A percentile compares a stretch with the other conserved stretches of the same genome.
These are phyloP conservation scores for Backusella circina DNA, from an alignment of 192 early-diverging fungal genomes.

Conservation along the genomic window DNA sequence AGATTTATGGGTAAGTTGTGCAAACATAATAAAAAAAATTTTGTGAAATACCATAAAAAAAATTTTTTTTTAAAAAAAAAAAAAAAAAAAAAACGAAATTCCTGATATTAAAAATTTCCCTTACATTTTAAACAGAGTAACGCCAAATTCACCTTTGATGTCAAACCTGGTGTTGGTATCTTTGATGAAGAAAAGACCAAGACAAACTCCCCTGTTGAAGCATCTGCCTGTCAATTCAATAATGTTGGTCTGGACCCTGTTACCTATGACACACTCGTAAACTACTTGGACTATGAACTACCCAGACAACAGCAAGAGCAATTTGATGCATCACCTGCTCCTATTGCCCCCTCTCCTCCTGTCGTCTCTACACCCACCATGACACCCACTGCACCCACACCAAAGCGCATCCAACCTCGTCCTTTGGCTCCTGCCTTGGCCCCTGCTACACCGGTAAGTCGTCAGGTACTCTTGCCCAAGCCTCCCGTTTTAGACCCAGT, in stretches of 20 bases:
- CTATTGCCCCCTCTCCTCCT: background rate
- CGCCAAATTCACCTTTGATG: conserved; percentile 73
- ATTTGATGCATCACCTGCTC: background rate
- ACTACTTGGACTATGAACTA: conserved; percentile 37
- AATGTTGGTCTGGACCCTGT: conserved; percentile 16
- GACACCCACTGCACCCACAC: background rate
- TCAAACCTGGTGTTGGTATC: conserved; percentile 46
- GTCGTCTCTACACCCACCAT: background rate
- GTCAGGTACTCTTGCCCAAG: conserved; percentile 21
- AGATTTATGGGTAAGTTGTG: conserved; percentile 55
- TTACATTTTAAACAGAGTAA: conserved; percentile 37
- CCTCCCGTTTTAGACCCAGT: conserved; percentile 5
- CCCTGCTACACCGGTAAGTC: background rate
- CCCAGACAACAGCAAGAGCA: conserved; percentile 23
- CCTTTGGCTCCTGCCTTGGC: conserved; percentile 8
- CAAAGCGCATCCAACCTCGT: conserved; percentile 19
- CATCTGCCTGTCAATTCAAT: conserved; percentile 4
- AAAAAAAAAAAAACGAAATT: too few species aligned
- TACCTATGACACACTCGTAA: conserved; percentile 31
- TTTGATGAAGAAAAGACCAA: conserved; percentile 35
- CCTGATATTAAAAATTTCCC: background rate
- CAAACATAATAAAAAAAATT: background rate
- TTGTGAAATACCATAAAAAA: background rate
- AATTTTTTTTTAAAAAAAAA: background rate
- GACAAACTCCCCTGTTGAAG: background rate